Conservation (phyloP, 495 filamentous ascomycete species). For the Letharia lupina region DNA sequence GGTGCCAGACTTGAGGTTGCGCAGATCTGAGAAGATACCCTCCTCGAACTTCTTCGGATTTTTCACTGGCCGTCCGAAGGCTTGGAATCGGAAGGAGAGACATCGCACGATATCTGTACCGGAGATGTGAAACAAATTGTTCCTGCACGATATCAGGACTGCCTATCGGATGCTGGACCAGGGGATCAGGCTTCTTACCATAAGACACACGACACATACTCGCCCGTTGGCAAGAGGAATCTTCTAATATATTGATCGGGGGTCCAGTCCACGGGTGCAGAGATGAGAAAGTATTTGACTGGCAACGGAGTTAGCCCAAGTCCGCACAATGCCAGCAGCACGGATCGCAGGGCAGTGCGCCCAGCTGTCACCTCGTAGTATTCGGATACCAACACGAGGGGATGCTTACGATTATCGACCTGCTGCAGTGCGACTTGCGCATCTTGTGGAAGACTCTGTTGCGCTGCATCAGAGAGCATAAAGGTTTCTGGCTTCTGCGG, state of each 20-base stretch:
- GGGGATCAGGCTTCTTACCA: conserved; percentile 51
- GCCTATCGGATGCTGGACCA: neutral
- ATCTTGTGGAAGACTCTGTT: conserved; percentile 91
- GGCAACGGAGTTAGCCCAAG: conserved; percentile 23
- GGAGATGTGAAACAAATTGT: conserved; percentile 97
- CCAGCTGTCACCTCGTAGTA: neutral
- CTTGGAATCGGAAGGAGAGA: conserved; percentile 95
- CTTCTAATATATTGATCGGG: conserved; percentile 93
- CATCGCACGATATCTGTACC: conserved; percentile 98
- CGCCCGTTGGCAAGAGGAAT: conserved; percentile 90
- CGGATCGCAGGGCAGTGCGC: conserved; percentile 16
- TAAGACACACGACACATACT: conserved; percentile 97
- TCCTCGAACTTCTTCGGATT: conserved; percentile 99
- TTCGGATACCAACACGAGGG: neutral
- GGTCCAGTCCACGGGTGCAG: conserved; percentile 95
- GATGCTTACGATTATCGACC: conserved; percentile 86
- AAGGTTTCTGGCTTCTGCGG: conserved; percentile 96
- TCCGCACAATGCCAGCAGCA: conserved; percentile 11
- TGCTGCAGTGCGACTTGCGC: conserved; percentile 95
- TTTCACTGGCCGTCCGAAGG: conserved; percentile 95
- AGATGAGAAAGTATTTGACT: conserved; percentile 99
- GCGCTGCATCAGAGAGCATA: conserved; percentile 91
- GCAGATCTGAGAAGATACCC: conserved; percentile 96
- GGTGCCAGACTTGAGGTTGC: conserved; percentile 95
- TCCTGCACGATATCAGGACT: conserved; percentile 50